A percentile compares a stretch with the other conserved stretches of the same genome.
These are phyloP conservation scores for Ascochyta fabae DNA, from an alignment of 2,329 filamentous ascomycete species.

Conservation along the genomic window DNA sequence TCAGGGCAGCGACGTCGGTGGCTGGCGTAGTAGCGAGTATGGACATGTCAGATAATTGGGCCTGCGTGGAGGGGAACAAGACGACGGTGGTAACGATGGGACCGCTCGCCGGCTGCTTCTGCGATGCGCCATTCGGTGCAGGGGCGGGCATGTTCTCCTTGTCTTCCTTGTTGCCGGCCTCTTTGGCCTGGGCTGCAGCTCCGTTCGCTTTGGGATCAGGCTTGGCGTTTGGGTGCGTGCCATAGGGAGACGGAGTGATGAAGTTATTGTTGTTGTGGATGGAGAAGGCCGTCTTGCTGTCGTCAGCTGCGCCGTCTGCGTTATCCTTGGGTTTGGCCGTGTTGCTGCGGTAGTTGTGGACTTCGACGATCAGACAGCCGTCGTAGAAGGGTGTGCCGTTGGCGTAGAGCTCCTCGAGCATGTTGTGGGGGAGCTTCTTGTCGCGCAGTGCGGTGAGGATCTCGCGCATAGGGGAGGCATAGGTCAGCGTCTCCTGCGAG, in stretches of 20 bases:
- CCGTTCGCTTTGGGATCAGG: constrained; percentile 32
- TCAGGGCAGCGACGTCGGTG: constrained; percentile 57
- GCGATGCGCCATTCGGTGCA: constrained; percentile 50
- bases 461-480: constrained; percentile 88
- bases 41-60: constrained; percentile 75
- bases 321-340: constrained; percentile 62
- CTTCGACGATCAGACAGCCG: constrained; percentile 86
- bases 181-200: constrained; percentile 31
- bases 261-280: constrained; percentile 93
- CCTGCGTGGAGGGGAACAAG: constrained; percentile 81
- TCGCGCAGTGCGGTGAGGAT: constrained; percentile 77
- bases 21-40: constrained; percentile 75
- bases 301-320: constrained; percentile 58
- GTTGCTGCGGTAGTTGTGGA: constrained; percentile 85
- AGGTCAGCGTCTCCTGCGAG: constrained; percentile 89
- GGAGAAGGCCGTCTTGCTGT: constrained; percentile 72
- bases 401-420: constrained; percentile 77
- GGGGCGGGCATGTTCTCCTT: constrained; percentile 67
- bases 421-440: constrained; percentile 85
- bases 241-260: constrained; percentile 86
- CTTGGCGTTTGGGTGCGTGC: constrained; percentile 65
- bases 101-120: constrained; percentile 54
- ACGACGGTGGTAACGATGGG: constrained; percentile 77
- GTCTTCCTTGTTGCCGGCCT: constrained; percentile 44
- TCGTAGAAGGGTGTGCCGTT: constrained; percentile 85